Conservation (phyloP, 2,329 filamentous ascomycete genomes). For the Gaeumannomyces tritici region DNA sequence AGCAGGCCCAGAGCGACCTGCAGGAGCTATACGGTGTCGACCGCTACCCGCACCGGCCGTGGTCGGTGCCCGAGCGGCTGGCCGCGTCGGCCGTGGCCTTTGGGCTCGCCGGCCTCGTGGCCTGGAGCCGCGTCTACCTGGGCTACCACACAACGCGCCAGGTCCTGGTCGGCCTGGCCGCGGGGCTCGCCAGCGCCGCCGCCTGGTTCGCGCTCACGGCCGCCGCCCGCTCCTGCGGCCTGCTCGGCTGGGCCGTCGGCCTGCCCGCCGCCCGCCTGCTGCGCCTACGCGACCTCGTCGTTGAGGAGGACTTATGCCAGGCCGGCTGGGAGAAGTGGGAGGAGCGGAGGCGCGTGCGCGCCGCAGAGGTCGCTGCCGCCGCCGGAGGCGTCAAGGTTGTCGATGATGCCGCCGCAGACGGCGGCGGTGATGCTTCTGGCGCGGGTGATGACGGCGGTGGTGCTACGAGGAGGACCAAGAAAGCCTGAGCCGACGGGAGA, state of each 20-base stretch:
- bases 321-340: constrained; percentile 94
- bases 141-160: constrained; percentile 87
- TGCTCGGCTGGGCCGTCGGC: constrained; percentile 64
- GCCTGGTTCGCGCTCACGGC: constrained; percentile 71
- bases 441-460: neutral
- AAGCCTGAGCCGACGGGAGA: neutral
- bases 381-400: neutral
- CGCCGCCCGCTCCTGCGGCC: constrained; percentile 55
- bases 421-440: neutral
- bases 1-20: neutral
- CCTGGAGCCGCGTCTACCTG: constrained; percentile 78
- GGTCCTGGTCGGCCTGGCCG: constrained; percentile 68
- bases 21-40: constrained; percentile 11
- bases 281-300: constrained; percentile 71
- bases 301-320: constrained; percentile 82
- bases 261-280: constrained; percentile 53
- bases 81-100: constrained; percentile 45
- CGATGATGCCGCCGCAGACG: too few relatives aligned
- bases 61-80: constrained; percentile 51
- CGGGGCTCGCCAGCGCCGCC: constrained; percentile 61
- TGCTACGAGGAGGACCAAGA: neutral
- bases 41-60: constrained; percentile 37
- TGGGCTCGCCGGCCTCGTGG: constrained; percentile 56
- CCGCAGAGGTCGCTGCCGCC: neutral
- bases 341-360: constrained; percentile 25